Evolutionary conservation across 805 yeast genomes (phyloP).

Genomic region (Candida arabinofermentans): DNA sequence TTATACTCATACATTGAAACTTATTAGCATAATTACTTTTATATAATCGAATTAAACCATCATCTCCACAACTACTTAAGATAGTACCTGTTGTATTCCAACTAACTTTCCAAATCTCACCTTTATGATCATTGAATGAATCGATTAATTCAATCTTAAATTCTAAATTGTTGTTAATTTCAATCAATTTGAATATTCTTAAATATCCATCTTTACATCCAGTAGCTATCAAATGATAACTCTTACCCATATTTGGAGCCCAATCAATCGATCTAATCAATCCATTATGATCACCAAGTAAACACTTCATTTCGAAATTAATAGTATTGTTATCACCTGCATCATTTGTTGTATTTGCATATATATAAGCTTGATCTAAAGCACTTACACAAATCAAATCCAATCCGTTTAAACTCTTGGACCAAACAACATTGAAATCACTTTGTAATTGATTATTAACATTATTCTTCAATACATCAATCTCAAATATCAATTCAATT

Average conservation of each 20-base stretch:
- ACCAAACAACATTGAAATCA: conserved; percentile 85
- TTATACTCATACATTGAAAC: conserved; percentile 88
- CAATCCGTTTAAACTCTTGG: conserved; percentile 76
- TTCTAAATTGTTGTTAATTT: conserved; percentile 24
- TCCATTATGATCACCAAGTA: conserved; percentile 80
- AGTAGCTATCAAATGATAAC: conserved; percentile 84
- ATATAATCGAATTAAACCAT: conserved; percentile 89
- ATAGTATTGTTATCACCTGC: conserved; percentile 38
- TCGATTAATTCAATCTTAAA: conserved; percentile 25
- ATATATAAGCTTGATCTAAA: conserved; percentile 82
- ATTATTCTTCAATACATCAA: conserved; percentile 59
- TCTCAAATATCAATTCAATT: conserved; percentile 77
- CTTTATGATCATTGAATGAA: conserved; percentile 30
- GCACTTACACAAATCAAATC: conserved; percentile 85
- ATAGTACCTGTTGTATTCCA: conserved; percentile 96
- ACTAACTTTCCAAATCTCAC: conserved; percentile 87
- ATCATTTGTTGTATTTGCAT: conserved; percentile 44
- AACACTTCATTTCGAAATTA: conserved; percentile 53
- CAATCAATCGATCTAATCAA: conserved; percentile 84
- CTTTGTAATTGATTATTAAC: conserved; percentile 82
- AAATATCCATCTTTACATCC: conserved; percentile 95
- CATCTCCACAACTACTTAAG: conserved; percentile 91
- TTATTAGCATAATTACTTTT: conserved; percentile 80
- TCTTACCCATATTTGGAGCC: conserved; percentile 96
- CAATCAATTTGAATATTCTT: conserved; percentile 73